Evolutionary conservation across 306 rosid species (phyloP).

Genomic region (Phaseolus lunatus): DNA sequence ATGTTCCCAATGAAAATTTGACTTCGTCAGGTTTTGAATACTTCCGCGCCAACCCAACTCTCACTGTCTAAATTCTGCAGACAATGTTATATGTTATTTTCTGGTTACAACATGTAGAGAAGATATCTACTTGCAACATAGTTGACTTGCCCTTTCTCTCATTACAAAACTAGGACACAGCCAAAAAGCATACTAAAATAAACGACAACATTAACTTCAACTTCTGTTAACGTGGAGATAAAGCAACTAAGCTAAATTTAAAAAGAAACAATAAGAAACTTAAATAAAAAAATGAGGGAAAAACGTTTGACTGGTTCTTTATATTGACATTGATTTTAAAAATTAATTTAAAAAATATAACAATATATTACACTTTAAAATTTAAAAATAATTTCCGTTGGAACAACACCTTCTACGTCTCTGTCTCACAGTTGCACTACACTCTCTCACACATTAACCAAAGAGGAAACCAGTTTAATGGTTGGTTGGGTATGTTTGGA

Average conservation of each 20-base stretch:
- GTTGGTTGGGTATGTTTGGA: too few species aligned
- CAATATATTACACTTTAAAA: too few species aligned
- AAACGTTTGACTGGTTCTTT: not conserved
- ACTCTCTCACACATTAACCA: too few species aligned
- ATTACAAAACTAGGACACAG: not conserved
- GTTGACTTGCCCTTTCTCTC: conserved; percentile 34
- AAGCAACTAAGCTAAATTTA: not conserved
- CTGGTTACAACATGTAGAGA: conserved; percentile 21
- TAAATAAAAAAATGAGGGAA: not conserved
- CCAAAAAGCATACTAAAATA: not conserved
- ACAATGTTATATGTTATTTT: conserved; percentile 42
- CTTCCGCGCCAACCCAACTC: conserved; percentile 34
- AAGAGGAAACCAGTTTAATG: too few species aligned
- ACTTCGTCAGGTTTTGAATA: conserved; percentile 43
- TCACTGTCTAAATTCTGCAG: conserved; percentile 21
- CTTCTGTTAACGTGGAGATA: not conserved
- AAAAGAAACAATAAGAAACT: not conserved
- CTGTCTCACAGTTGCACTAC: too few species aligned
- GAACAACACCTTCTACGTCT: too few species aligned
- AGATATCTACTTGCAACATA: conserved; percentile 30
- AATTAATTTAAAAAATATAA: too few species aligned
- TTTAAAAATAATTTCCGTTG: too few species aligned
- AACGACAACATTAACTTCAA: conserved; percentile 7
- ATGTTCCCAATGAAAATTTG: not conserved
- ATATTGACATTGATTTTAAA: not conserved